These are phyloP conservation scores for Fusarium palustre DNA, from an alignment of 2,329 filamentous ascomycete species.

Conservation along the genomic window DNA sequence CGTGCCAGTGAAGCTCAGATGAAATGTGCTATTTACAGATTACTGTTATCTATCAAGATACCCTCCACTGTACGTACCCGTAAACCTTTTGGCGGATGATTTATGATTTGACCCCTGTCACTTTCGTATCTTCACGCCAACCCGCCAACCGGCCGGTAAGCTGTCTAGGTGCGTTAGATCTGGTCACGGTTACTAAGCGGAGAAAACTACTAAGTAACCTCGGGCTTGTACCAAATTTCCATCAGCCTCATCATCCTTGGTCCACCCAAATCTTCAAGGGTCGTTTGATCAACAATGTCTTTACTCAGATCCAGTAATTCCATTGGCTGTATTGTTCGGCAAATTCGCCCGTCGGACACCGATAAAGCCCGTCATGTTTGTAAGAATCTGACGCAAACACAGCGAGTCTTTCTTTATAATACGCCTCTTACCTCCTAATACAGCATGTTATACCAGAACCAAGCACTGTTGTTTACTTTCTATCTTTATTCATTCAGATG, in stretches of 20 bases:
- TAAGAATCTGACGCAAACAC: not conserved
- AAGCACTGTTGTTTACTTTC: not conserved
- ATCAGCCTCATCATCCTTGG: not conserved
- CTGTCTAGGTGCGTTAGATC: too few species aligned
- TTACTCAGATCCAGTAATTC: not conserved
- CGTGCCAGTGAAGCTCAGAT: too few species aligned
- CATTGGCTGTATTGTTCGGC: not conserved
- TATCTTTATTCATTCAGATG: constrained; percentile 22
- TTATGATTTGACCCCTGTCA: not conserved
- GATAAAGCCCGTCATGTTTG: constrained; percentile 12
- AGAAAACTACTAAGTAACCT: not conserved
- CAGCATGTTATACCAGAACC: not conserved
- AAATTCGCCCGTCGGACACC: constrained; percentile 6
- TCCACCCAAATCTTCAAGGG: not conserved
- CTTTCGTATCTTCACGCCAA: not conserved
- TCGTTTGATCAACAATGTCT: not conserved
- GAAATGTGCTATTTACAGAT: not conserved
- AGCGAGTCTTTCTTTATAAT: constrained; percentile 3
- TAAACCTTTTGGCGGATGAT: too few species aligned
- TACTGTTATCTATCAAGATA: not conserved
- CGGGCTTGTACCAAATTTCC: not conserved
- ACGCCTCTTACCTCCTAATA: not conserved
- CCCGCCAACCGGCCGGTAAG: too few species aligned
- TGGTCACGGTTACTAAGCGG: constrained; percentile 17
- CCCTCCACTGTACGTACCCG: not conserved